Evolutionary conservation across 306 rosid species (phyloP), one percentile per base, ranked within the genome.

Genomic region (Sicyos edulis): DNA sequence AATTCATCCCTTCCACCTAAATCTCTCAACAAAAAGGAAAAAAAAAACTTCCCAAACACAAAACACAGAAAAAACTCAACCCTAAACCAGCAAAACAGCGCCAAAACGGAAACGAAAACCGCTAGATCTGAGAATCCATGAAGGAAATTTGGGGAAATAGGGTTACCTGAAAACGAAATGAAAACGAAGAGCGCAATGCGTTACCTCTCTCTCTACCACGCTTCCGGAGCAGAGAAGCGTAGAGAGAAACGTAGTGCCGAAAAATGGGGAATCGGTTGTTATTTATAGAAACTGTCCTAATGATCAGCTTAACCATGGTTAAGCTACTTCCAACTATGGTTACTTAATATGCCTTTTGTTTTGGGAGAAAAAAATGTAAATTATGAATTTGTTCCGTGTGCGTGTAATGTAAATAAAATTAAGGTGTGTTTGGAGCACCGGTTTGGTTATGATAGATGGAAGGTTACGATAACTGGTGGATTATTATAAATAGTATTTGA

Each of bases 151-250:
- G 62, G 22, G 72, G 37, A 52, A 19, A 51, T 17, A 0, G 63
- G 17, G 63, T 63, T 51, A 75, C 78, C 78, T 51, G 45, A 13
- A 32, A 32, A 5, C 37, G 34, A 37, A 62, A 37, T 16, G 45
- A n/a, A 21, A 42, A 47, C 59, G 44, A 34, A 8, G 42, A 8
- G 17, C 7, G 32, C 22, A 5, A 63, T 64, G 21, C 22, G 56
- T 51, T 11, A 5, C 29, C 29, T 32, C 37, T 24, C 66, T 29
- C 78, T 75, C 63, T 64, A 76, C 80, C 51, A 83, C 88, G 89
- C 89, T 83, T 81, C 89, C 74, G 76, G 77, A 32, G 78, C 72
- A 6, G 55, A 69, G 82, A 82, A 85, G 85, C 88, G 89, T 54
- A 78, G 86, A 74, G 75, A 65, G 64, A 44, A 15, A n/a, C 6